These are phyloP conservation scores for Lepiota brunneoincarnata DNA, from an alignment of 768 basidiomycete species.

Conservation along the genomic window DNA sequence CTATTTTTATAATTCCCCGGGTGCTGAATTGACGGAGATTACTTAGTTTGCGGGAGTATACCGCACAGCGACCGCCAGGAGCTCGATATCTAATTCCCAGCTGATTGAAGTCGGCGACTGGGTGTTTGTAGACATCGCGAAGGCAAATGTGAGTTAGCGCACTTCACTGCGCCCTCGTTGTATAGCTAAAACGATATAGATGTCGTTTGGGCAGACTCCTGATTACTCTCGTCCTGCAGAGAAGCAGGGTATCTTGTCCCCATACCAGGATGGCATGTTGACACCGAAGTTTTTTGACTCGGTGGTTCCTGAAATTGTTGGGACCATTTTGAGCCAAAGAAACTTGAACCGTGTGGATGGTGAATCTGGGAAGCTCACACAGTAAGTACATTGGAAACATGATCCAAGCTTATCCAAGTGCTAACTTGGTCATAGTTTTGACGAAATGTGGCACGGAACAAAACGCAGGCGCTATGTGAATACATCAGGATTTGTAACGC, in stretches of 20 bases:
- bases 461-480: conserved; percentile 32
- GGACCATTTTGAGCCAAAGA: conserved; percentile 42
- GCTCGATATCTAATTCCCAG: conserved; percentile 19
- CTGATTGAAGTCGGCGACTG: conserved; percentile 25
- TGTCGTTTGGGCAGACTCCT: conserved; percentile 7
- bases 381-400: conserved; percentile 21
- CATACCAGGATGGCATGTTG: conserved; percentile 22
- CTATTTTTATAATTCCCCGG: not conserved
- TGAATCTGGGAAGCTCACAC: conserved; percentile 35
- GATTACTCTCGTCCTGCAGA: conserved; percentile 21
- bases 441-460: conserved; percentile 30
- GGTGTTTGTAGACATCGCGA: conserved; percentile 33
- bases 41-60: conserved; percentile 40
- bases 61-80: conserved; percentile 29
- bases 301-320: conserved; percentile 41
- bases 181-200: not conserved
- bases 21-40: conserved; percentile 5
- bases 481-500: conserved; percentile 32
- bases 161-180: not conserved
- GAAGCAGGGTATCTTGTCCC: conserved; percentile 22
- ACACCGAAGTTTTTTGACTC: conserved; percentile 37
- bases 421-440: conserved; percentile 24
- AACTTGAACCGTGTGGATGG: conserved; percentile 36
- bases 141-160: conserved; percentile 30
- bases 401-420: not conserved